Percentiles rank a stretch among this genome's conserved stretches.
These are phyloP conservation scores for Sphenostylis stenocarpa DNA, from an alignment of 306 rosid species.

Conservation along the genomic window DNA sequence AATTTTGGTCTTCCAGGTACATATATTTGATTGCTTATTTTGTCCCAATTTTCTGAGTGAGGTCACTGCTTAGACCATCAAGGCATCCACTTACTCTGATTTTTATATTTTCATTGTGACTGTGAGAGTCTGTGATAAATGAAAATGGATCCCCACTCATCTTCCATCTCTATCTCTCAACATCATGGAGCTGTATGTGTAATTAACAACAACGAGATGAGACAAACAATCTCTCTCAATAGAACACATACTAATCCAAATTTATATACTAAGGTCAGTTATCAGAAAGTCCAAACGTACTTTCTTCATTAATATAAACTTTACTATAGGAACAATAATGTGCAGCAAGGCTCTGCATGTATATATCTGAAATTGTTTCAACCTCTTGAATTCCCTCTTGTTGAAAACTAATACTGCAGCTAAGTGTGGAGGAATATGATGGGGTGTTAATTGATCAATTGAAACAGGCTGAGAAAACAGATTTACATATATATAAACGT, in stretches of 20 bases:
- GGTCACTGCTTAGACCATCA: conserved; percentile 53
- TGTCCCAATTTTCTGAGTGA: conserved; percentile 28
- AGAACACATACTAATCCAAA: neutral
- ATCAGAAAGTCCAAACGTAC: neutral
- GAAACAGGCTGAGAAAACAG: neutral
- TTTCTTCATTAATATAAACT: neutral
- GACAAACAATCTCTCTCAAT: conserved; percentile 24
- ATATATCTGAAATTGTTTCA: neutral
- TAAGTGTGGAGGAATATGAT: neutral
- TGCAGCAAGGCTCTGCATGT: neutral
- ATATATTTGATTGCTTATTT: neutral
- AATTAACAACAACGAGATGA: neutral
- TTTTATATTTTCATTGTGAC: conserved; percentile 28
- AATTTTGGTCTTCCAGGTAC: conserved; percentile 18
- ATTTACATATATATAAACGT: neutral
- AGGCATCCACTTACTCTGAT: conserved; percentile 18
- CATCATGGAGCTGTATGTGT: conserved; percentile 33
- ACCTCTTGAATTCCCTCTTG: neutral
- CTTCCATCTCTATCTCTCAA: conserved; percentile 31
- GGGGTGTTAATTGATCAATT: neutral
- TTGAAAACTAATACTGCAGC: neutral
- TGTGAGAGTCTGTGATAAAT: conserved; percentile 27
- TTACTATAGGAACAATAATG: neutral
- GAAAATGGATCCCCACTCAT: conserved; percentile 38
- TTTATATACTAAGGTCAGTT: neutral